phyloP scores from a whole-genome alignment of 1,284 basidiomycete species.

The Fistulinella cinereoalba region DNA sequence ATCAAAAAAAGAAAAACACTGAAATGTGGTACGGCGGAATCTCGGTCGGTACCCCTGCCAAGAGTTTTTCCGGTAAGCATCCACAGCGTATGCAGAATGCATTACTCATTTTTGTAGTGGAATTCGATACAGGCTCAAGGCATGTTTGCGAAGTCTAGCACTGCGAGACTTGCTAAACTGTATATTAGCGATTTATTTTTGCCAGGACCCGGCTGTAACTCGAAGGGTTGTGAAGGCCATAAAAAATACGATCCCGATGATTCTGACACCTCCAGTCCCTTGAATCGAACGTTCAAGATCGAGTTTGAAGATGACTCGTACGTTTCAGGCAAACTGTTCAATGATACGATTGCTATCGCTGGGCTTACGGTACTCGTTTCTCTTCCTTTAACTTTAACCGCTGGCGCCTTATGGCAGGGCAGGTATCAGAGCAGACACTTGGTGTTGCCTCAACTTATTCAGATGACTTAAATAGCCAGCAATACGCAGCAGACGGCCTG shows the following conservation, averaged over 20 bases:
- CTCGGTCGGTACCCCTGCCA: conserved; percentile 18
- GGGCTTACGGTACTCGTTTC: conserved; percentile 18
- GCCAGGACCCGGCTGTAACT: conserved; percentile 3
- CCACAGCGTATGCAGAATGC: not conserved
- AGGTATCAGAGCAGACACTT: conserved; percentile 16
- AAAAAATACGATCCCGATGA: conserved; percentile 26
- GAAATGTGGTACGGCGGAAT: conserved; percentile 23
- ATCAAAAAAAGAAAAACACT: not conserved
- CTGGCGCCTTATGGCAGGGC: not conserved
- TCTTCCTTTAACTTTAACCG: not conserved
- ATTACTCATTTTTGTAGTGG: conserved; percentile 7
- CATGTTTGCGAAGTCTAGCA: not conserved
- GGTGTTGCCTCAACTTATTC: conserved; percentile 17
- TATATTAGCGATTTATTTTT: conserved; percentile 11
- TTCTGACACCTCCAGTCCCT: conserved; percentile 29
- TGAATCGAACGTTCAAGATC: conserved; percentile 22
- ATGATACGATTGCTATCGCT: conserved; percentile 31
- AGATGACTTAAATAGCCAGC: not conserved
- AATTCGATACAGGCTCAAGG: conserved; percentile 23
- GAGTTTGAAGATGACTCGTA: conserved; percentile 33
- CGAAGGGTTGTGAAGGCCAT: conserved; percentile 23
- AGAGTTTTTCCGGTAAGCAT: conserved; percentile 12
- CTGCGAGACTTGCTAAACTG: not conserved
- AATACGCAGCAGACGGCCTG: conserved; percentile 21
- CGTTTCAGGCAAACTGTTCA: conserved; percentile 29